Conservation (phyloP, 495 filamentous ascomycete genomes). For the Penicillium daleae region DNA sequence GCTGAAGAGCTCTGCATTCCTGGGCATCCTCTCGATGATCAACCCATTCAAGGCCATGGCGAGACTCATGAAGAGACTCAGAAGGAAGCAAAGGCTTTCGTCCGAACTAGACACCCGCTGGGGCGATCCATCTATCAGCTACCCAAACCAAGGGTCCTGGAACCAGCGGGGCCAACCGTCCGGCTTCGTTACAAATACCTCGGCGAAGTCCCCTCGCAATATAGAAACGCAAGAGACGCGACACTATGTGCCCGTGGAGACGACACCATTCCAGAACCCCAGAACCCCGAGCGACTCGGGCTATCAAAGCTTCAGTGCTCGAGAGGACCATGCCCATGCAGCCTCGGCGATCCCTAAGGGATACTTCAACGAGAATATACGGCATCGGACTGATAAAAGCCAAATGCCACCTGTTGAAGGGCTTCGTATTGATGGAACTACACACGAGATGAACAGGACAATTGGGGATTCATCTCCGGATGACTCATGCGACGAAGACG, state of each 20-base stretch:
- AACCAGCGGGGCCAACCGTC: conserved; percentile 40
- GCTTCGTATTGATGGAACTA: conserved; percentile 17
- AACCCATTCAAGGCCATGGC: conserved; percentile 38
- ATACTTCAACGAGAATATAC: conserved; percentile 43
- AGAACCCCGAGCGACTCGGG: conserved; percentile 1
- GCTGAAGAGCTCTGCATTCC: background rate
- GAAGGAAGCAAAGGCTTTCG: conserved; percentile 44
- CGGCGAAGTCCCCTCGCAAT: background rate
- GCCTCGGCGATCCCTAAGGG: conserved; percentile 39
- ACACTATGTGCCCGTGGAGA: conserved; percentile 17
- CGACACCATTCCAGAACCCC: background rate
- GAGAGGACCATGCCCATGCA: conserved; percentile 3
- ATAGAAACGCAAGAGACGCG: conserved; percentile 9
- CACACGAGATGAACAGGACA: conserved; percentile 9
- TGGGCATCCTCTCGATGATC: conserved; percentile 30
- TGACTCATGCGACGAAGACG: conserved; percentile 32
- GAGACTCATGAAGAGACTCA: conserved; percentile 41
- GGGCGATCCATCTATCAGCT: conserved; percentile 48
- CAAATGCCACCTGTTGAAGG: conserved; percentile 9
- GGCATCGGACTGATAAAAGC: conserved; percentile 22
- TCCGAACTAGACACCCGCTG: conserved; percentile 48
- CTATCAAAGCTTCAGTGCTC: conserved; percentile 12
- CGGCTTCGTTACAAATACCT: conserved; percentile 20
- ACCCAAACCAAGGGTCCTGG: conserved; percentile 50
- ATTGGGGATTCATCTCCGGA: conserved; percentile 15